Base-by-base conservation (phyloP, 176 grass and related monocot species). In the Eleusine indica region DNA sequence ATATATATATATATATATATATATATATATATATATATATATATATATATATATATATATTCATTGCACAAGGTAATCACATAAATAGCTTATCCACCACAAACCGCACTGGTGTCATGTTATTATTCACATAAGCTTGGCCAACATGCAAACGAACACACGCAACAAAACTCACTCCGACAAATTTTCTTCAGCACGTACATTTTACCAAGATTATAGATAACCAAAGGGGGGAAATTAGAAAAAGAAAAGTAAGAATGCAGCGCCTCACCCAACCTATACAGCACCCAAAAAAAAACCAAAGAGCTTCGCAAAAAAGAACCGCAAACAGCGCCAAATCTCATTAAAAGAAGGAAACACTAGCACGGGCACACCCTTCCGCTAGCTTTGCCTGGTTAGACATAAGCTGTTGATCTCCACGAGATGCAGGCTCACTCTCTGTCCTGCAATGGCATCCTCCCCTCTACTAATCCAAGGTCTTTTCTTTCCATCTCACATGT, bases 401-500 rank as follows among this genome's bases (percentile, higher is more conserved):
- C 52, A 68, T 39, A 32, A 47, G 35, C 64, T 11, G 49, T 58
- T 25, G 54, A 56, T 79, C 35, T 54, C 78, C 74, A 90, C 38
- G 39, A 83, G 84, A 90, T 68, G 73, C 66, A 86, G 88, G 73
- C 18, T 75, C 42, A 76, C 21, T 39, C 16, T 35, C 12, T 19
- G 39, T 70, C 7, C 39, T 42, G 18, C 10, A 15, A 74, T 54
- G 53, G 5, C 49, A 35, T 84, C 75, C 68, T 74, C 75, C 40
- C 41, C 7, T 22, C 40, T n/a, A 51, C n/a, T 72, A 63, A 64
- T 19, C 67, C 9, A 81, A 44, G 38, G 16, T 49, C 86, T 18
- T 53, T 61, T 22, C 73, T 32, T 37, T 53, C 32, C 42, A 22
- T 19, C 29, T 89, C 88, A 90, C 84, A 90, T 86, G 40, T 90